Base-by-base conservation (phyloP, 306 rosid species). In the Cyamopsis tetragonoloba region DNA sequence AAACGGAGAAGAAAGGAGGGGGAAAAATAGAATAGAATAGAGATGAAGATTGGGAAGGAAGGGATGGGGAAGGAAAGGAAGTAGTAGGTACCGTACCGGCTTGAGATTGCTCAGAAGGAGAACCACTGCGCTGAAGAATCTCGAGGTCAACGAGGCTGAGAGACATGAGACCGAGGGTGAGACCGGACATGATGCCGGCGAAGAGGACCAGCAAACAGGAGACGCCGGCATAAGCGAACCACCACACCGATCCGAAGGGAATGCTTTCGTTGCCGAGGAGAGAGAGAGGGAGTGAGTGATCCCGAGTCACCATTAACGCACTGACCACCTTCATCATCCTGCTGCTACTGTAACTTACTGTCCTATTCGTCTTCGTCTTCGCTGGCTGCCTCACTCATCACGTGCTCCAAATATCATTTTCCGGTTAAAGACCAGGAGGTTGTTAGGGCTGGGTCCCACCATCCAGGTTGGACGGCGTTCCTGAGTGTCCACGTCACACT, bases 141-240 rank as follows among this genome's bases (percentile, higher is more conserved):
- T 95, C 99, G 28, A 95, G 95, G 74, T 95, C 99, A 41, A 95
- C 99, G 57, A 83, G 89, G 31, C 96, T 78, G 6, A 95, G 97
- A 31, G 97, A 95, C 99, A 95, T 95, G 71, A 95, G 95, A 2
- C 99, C 99, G 4, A 95, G 95, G 20, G 99, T 95, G 15, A 95
- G 72, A 10, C 99, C 99, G 30, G 99, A 95, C 99, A 95, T 95
- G 13, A 95, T 90, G 0, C 99, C 99, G 4, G 99, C 99, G 57
- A 93, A 93, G 59, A 88, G 78, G 34, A 93, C 99, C 0, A 95
- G 72, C 12, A 82, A 35, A 32, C 87, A 68, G 2, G 92, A 90
- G 78, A 88, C 55, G 3, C 91, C 97, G 2, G 89, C 92, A 14
- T 95, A 90, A 4, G 66, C 49, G 66, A 79, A 77, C 92, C 95